These are phyloP conservation scores for Neurospora terricola DNA, from an alignment of 495 filamentous ascomycete species.

Conservation along the genomic window DNA sequence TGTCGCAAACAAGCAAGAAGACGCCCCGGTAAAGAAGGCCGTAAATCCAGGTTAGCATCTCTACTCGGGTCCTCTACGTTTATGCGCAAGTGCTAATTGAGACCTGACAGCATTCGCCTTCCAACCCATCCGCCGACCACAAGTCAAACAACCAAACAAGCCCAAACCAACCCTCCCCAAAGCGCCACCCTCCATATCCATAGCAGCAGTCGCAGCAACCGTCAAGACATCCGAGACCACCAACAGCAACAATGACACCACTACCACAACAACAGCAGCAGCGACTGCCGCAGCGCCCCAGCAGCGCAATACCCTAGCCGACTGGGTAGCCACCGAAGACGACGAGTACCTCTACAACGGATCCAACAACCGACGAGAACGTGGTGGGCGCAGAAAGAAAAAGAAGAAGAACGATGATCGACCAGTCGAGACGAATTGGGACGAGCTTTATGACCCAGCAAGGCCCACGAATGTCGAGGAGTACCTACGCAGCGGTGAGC, in stretches of 20 bases:
- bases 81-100: constrained; percentile 3
- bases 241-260: not conserved
- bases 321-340: constrained; percentile 65
- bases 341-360: constrained; percentile 48
- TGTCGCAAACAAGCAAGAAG: constrained; percentile 61
- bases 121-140: constrained; percentile 65
- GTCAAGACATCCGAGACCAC: not conserved
- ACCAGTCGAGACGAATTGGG: constrained; percentile 66
- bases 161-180: constrained; percentile 51
- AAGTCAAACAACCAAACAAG: constrained; percentile 59
- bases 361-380: constrained; percentile 22
- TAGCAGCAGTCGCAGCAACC: constrained; percentile 7
- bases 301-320: constrained; percentile 62
- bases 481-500: constrained; percentile 79
- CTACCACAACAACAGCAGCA: constrained; percentile 1
- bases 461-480: constrained; percentile 79
- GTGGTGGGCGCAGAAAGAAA: constrained; percentile 69
- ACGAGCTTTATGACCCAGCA: constrained; percentile 83
- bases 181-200: constrained; percentile 14
- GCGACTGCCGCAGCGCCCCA: constrained; percentile 32
- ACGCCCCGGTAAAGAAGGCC: constrained; percentile 57
- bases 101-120: constrained; percentile 65
- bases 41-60: constrained; percentile 59
- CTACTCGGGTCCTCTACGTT: not conserved
- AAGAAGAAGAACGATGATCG: constrained; percentile 65